Evolutionary conservation across 2,329 filamentous ascomycete species (phyloP).

Genomic region (Phaeoacremonium minimum): DNA sequence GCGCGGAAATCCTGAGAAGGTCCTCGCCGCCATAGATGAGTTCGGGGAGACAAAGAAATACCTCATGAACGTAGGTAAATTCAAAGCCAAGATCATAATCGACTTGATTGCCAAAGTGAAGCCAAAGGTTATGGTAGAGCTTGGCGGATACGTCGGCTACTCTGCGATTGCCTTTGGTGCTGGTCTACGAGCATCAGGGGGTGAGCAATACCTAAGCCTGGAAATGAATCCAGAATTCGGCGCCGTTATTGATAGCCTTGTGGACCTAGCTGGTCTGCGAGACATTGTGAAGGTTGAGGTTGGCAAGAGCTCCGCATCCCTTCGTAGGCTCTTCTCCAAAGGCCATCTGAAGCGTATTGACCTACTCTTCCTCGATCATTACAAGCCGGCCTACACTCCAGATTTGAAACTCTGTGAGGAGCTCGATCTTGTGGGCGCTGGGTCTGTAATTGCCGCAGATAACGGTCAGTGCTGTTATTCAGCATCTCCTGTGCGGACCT

Average conservation of each 20-base stretch:
- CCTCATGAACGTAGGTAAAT: slow-evolving; percentile 75
- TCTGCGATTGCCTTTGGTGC: slow-evolving; percentile 72
- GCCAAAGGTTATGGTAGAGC: slow-evolving; percentile 47
- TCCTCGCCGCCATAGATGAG: slow-evolving; percentile 68
- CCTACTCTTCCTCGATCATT: slow-evolving; percentile 76
- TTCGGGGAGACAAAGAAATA: slow-evolving; percentile 58
- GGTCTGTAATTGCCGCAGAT: slow-evolving; percentile 62
- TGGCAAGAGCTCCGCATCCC: slow-evolving; percentile 62
- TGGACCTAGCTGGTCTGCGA: slow-evolving; percentile 69
- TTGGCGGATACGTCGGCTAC: slow-evolving; percentile 80
- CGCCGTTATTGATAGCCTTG: slow-evolving; percentile 62
- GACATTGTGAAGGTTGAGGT: slow-evolving; percentile 68
- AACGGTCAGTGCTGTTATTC: too few species aligned
- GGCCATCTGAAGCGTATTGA: slow-evolving; percentile 58
- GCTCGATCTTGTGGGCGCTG: slow-evolving; percentile 57
- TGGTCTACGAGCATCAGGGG: slow-evolving; percentile 57
- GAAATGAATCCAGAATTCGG: slow-evolving; percentile 73
- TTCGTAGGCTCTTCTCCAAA: slow-evolving; percentile 53
- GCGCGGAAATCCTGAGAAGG: slow-evolving; percentile 56
- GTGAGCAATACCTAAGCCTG: slow-evolving; percentile 64
- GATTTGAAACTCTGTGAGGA: slow-evolving; percentile 77
- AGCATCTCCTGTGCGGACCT: too few species aligned
- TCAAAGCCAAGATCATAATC: slow-evolving; percentile 68
- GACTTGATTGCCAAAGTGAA: slow-evolving; percentile 64
- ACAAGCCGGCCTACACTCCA: slow-evolving; percentile 69